These are phyloP conservation scores for Cucumis hystrix DNA, from an alignment of 306 rosid genomes.

Conservation along the genomic window DNA sequence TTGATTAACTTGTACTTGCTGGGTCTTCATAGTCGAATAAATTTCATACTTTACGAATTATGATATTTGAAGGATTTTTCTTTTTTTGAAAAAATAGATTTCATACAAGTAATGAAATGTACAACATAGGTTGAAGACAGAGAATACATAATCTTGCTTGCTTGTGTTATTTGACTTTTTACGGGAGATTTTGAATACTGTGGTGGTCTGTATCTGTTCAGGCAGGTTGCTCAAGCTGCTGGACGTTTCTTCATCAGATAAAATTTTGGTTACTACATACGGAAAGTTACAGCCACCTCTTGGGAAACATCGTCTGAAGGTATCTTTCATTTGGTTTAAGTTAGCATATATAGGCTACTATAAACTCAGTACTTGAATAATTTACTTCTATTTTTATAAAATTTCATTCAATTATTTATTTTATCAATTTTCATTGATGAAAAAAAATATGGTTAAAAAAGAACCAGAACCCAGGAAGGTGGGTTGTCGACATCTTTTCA, in stretches of 20 bases:
- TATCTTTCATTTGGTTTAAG: slow-evolving; percentile 14
- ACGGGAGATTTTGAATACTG: background rate
- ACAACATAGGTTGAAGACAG: background rate
- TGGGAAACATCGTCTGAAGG: slow-evolving; percentile 96
- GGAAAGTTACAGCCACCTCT: slow-evolving; percentile 97
- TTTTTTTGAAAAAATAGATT: background rate
- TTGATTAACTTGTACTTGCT: background rate
- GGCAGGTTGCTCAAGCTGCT: slow-evolving; percentile 84
- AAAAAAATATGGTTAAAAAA: background rate
- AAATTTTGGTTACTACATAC: slow-evolving; percentile 61
- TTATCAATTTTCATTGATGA: background rate
- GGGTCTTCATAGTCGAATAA: background rate
- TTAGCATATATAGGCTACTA: background rate
- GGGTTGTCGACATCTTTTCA: background rate
- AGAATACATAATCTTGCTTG: background rate
- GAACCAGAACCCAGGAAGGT: background rate
- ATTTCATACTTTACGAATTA: background rate
- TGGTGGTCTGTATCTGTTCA: slow-evolving; percentile 19
- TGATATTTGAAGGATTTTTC: background rate
- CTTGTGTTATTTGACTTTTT: background rate
- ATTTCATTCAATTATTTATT: background rate
- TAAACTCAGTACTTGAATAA: background rate
- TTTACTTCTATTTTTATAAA: background rate
- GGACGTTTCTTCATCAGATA: slow-evolving; percentile 62
- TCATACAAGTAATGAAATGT: background rate